Evolutionary conservation across 1,284 basidiomycete species (phyloP).

Genomic region (Ceratobasidium sp.): DNA sequence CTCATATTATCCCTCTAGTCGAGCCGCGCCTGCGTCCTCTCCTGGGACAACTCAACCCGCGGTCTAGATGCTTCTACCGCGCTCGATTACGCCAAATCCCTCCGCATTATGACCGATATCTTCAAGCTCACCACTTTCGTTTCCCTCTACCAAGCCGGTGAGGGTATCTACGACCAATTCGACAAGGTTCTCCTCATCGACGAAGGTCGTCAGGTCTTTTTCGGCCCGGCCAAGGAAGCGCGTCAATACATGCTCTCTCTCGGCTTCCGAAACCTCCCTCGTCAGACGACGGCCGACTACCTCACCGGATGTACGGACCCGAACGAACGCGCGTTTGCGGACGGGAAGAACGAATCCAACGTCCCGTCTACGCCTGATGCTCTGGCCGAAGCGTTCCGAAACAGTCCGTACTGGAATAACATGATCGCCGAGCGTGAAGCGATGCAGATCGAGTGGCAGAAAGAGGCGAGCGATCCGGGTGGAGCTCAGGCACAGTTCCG

Average conservation of each 20-base stretch:
- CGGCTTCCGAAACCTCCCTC: slow-evolving; percentile 61
- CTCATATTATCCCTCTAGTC: slow-evolving; percentile 50
- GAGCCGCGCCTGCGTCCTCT: slow-evolving; percentile 54
- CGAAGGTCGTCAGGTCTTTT: slow-evolving; percentile 68
- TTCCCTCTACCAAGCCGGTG: slow-evolving; percentile 66
- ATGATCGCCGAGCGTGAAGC: slow-evolving; percentile 60
- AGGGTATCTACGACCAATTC: slow-evolving; percentile 64
- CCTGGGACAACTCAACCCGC: slow-evolving; percentile 70
- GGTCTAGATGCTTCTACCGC: slow-evolving; percentile 73
- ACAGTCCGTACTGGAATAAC: slow-evolving; percentile 66
- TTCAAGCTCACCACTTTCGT: slow-evolving; percentile 62
- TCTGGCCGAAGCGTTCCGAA: slow-evolving; percentile 78
- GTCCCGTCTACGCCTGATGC: slow-evolving; percentile 81
- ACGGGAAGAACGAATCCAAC: slow-evolving; percentile 72
- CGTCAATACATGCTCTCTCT: slow-evolving; percentile 66
- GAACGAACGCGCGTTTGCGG: slow-evolving; percentile 74
- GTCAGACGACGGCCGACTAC: slow-evolving; percentile 66
- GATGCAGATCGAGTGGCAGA: slow-evolving; percentile 75
- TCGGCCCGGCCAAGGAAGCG: slow-evolving; percentile 65
- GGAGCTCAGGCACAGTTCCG: slow-evolving; percentile 83
- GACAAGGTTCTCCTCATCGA: slow-evolving; percentile 65
- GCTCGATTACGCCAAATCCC: slow-evolving; percentile 69
- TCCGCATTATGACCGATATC: slow-evolving; percentile 69
- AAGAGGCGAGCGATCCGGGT: slow-evolving; percentile 71
- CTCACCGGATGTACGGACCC: slow-evolving; percentile 63